phyloP scores from a whole-genome alignment of 495 filamentous ascomycete genomes.

The Cenococcum geophilum region DNA sequence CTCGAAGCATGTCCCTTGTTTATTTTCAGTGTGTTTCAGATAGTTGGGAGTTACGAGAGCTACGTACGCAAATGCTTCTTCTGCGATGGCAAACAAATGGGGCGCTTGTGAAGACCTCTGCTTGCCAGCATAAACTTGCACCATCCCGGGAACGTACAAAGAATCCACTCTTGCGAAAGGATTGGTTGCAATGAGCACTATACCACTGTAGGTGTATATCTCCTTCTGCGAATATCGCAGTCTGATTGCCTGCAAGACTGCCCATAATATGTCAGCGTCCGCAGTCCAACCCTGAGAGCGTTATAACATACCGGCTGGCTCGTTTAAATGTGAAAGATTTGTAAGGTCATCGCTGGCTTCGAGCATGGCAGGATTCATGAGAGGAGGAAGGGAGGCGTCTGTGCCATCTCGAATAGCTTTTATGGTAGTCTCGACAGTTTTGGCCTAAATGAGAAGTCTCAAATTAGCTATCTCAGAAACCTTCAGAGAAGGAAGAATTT shows the following conservation, averaged over 20 bases:
- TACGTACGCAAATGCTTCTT: slow-evolving; percentile 93
- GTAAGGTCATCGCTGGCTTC: slow-evolving; percentile 98
- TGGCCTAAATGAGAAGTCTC: slow-evolving; percentile 49
- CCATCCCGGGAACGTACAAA: slow-evolving; percentile 97
- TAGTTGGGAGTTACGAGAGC: neutral
- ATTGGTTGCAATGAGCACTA: slow-evolving; percentile 97
- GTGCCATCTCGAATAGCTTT: slow-evolving; percentile 72
- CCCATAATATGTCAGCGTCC: slow-evolving; percentile 23
- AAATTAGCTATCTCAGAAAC: slow-evolving; percentile 27
- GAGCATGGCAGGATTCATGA: slow-evolving; percentile 98
- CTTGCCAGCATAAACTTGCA: slow-evolving; percentile 97
- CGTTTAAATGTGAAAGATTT: slow-evolving; percentile 95
- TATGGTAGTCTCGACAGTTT: slow-evolving; percentile 71
- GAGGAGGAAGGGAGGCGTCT: slow-evolving; percentile 65
- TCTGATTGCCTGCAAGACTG: slow-evolving; percentile 95
- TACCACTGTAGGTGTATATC: slow-evolving; percentile 99
- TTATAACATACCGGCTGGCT: slow-evolving; percentile 73
- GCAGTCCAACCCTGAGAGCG: neutral
- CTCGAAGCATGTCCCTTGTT: slow-evolving; percentile 88
- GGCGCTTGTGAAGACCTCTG: slow-evolving; percentile 93
- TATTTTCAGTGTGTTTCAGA: neutral
- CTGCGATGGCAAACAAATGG: slow-evolving; percentile 97
- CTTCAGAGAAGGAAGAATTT: neutral
- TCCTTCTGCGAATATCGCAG: slow-evolving; percentile 98
- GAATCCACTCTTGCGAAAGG: slow-evolving; percentile 97